Percentiles rank a stretch among this genome's conserved stretches.
Evolutionary conservation across 2,329 filamentous ascomycete genomes (phyloP).

Genomic region (Sclerotinia borealis): DNA sequence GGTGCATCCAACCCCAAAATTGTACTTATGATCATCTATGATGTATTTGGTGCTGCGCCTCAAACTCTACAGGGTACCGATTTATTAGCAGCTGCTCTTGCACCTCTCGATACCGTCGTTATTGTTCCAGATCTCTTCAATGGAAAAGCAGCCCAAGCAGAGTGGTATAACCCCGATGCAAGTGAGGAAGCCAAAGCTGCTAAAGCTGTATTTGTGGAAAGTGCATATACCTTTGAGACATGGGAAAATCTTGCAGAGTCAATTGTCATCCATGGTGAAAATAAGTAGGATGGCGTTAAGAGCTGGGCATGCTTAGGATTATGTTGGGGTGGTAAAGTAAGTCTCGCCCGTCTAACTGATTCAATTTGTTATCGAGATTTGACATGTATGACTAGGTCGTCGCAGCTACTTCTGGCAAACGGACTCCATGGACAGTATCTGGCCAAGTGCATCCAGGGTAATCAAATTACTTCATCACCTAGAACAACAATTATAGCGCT

Average conservation of each 20-base stretch:
- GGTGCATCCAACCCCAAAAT: conserved; percentile 43
- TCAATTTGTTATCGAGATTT: not conserved
- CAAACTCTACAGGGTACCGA: conserved; percentile 67
- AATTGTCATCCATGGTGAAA: conserved; percentile 27
- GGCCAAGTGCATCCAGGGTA: conserved; percentile 28
- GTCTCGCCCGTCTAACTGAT: not conserved
- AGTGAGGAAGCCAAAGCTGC: conserved; percentile 39
- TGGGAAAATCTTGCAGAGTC: conserved; percentile 30
- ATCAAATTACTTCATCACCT: not conserved
- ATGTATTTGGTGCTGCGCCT: conserved; percentile 63
- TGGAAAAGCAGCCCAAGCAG: conserved; percentile 44
- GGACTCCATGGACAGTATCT: conserved; percentile 22
- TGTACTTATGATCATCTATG: conserved; percentile 52
- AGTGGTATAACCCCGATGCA: conserved; percentile 45
- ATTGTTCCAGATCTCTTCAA: conserved; percentile 90
- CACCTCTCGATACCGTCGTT: conserved; percentile 46
- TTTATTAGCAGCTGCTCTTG: conserved; percentile 48
- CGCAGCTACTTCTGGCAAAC: conserved; percentile 17
- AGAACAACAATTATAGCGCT: not conserved
- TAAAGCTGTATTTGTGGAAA: conserved; percentile 10
- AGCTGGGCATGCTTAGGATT: conserved; percentile 32
- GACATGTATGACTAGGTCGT: conserved; percentile 14
- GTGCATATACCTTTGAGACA: not conserved
- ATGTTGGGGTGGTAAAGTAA: conserved; percentile 30
- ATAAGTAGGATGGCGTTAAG: conserved; percentile 46